Evolutionary conservation across 768 basidiomycete species (phyloP).

Genomic region (Tulasnella sp.): DNA sequence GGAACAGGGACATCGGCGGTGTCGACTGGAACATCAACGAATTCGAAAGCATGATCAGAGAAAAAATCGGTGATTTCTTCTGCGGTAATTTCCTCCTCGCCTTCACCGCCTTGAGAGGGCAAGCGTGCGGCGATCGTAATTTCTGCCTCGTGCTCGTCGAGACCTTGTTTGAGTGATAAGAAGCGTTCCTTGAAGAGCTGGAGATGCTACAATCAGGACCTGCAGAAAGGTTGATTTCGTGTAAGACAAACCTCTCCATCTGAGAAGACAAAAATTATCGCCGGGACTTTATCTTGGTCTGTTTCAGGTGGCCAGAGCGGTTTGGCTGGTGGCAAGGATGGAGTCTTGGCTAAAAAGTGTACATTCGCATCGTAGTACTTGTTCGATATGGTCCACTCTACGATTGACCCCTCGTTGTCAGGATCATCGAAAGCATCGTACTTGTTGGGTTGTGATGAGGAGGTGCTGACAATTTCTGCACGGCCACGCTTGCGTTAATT

Average conservation of each 20-base stretch:
- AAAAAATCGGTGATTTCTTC: constrained; percentile 65
- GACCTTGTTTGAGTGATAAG: constrained; percentile 52
- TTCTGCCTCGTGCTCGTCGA: constrained; percentile 59
- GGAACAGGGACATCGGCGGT: constrained; percentile 37
- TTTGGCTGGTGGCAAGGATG: constrained; percentile 22
- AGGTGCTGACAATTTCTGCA: constrained; percentile 9
- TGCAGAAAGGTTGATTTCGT: constrained; percentile 25
- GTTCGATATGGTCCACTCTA: constrained; percentile 79
- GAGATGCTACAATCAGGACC: constrained; percentile 7
- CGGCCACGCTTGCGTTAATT: not conserved
- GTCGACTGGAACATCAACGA: constrained; percentile 56
- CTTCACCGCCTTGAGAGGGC: constrained; percentile 41
- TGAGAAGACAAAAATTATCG: constrained; percentile 73
- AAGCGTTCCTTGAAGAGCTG: constrained; percentile 60
- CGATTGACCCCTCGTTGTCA: constrained; percentile 33
- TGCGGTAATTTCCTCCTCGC: constrained; percentile 45
- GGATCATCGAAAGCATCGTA: constrained; percentile 17
- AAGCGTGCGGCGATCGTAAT: constrained; percentile 71
- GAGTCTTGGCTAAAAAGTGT: constrained; percentile 51
- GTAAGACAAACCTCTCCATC: constrained; percentile 58
- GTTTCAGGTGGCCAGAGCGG: constrained; percentile 52
- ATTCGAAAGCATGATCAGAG: constrained; percentile 75
- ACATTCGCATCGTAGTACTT: constrained; percentile 82
- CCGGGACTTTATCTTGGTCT: constrained; percentile 58
- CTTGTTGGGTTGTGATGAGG: constrained; percentile 3